Evolutionary conservation across 495 filamentous ascomycete species (phyloP).

Genomic region (Penicillium flavigenum): DNA sequence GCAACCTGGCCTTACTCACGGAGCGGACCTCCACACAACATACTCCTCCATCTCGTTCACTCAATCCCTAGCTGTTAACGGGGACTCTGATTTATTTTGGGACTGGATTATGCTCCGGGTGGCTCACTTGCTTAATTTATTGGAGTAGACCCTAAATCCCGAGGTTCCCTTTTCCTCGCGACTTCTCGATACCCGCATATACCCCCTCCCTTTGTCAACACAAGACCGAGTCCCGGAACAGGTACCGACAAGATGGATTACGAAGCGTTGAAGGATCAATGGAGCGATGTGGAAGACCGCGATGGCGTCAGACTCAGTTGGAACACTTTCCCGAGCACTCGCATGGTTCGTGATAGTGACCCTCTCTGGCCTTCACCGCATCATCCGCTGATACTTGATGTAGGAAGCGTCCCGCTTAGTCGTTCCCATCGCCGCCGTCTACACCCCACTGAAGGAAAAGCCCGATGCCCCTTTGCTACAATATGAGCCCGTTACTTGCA

Average conservation of each 20-base stretch:
- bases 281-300: conserved; percentile 94
- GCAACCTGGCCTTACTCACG: conserved; percentile 52
- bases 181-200: conserved; percentile 21
- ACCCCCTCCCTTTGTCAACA: conserved; percentile 32
- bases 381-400: conserved; percentile 28
- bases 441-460: conserved; percentile 96
- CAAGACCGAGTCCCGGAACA: conserved; percentile 30
- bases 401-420: conserved; percentile 96
- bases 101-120: conserved; percentile 39
- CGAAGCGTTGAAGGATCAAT: conserved; percentile 89
- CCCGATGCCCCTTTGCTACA: conserved; percentile 83
- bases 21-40: conserved; percentile 39
- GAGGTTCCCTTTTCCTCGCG: conserved; percentile 18
- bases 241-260: conserved; percentile 61
- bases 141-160: conserved; percentile 21
- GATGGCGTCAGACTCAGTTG: conserved; percentile 97
- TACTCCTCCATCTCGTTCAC: conserved; percentile 22
- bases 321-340: conserved; percentile 98
- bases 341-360: conserved; percentile 66
- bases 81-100: conserved; percentile 24
- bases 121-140: conserved; percentile 21
- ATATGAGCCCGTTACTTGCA: conserved; percentile 98
- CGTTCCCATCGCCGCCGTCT: conserved; percentile 93
- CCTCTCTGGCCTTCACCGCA: conserved; percentile 13
- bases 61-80: conserved; percentile 23